These are phyloP conservation scores for Pichia cephalocereana DNA, from an alignment of 805 yeast species.

Conservation along the genomic window DNA sequence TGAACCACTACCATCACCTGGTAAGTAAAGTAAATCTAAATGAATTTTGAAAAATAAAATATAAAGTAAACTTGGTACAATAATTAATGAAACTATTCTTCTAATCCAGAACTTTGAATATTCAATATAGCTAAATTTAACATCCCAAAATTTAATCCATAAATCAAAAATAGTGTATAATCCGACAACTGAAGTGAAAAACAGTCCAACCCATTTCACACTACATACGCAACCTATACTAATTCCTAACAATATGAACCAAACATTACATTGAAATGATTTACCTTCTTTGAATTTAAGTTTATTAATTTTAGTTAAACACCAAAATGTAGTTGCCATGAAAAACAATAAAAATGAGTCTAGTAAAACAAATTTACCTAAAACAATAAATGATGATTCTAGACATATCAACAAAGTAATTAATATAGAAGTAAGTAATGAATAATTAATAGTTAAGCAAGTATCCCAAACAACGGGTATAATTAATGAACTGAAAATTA, in stretches of 20 bases:
- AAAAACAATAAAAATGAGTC: slow-evolving; percentile 73
- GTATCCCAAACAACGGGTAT: slow-evolving; percentile 68
- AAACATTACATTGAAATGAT: slow-evolving; percentile 33
- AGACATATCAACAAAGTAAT: slow-evolving; percentile 54
- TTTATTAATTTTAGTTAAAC: slow-evolving; percentile 47
- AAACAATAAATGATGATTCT: slow-evolving; percentile 60
- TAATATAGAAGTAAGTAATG: slow-evolving; percentile 45
- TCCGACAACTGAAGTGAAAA: slow-evolving; percentile 83
- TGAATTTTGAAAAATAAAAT: slow-evolving; percentile 64
- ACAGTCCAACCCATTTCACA: slow-evolving; percentile 80
- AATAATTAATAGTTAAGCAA: slow-evolving; percentile 48
- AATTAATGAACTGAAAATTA: slow-evolving; percentile 54
- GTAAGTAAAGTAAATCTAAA: slow-evolving; percentile 59
- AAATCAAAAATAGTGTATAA: slow-evolving; percentile 80
- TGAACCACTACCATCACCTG: slow-evolving; percentile 87
- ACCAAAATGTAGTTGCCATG: slow-evolving; percentile 59
- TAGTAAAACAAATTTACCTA: slow-evolving; percentile 65
- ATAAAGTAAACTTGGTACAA: slow-evolving; percentile 56
- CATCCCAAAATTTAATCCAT: slow-evolving; percentile 85
- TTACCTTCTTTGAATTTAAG: slow-evolving; percentile 33
- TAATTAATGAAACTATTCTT: slow-evolving; percentile 51
- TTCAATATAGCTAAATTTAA: slow-evolving; percentile 36
- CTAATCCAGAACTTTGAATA: slow-evolving; percentile 60
- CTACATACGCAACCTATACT: slow-evolving; percentile 78
- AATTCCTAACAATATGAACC: slow-evolving; percentile 56